These are phyloP conservation scores for Castanea mollissima DNA, from an alignment of 306 rosid genomes.

Conservation along the genomic window DNA sequence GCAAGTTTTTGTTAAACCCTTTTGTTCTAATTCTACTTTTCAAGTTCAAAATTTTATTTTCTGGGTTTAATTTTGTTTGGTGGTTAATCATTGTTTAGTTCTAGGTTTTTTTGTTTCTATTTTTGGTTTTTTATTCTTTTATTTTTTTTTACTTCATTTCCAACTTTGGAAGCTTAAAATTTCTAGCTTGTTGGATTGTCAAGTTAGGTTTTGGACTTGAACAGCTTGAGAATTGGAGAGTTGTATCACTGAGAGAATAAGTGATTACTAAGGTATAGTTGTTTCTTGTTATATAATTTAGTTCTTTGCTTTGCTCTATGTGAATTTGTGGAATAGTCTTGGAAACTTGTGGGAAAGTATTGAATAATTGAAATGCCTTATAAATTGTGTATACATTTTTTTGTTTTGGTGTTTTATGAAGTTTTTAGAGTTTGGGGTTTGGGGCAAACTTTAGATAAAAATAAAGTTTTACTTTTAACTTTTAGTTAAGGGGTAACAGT, in stretches of 20 bases:
- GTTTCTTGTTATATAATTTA: neutral
- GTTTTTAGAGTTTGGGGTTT: neutral
- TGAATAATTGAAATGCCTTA: neutral
- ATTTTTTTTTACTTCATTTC: neutral
- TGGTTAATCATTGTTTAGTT: conserved; percentile 30
- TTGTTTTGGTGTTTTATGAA: neutral
- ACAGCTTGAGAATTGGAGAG: too few relatives aligned
- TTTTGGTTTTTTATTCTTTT: neutral
- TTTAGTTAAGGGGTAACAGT: neutral
- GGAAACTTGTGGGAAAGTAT: neutral
- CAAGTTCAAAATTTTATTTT: conserved; percentile 1
- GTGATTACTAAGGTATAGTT: conserved; percentile 7
- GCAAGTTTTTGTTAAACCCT: conserved; percentile 9
- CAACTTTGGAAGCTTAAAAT: neutral
- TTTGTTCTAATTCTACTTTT: conserved; percentile 13
- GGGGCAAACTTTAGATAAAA: too few relatives aligned
- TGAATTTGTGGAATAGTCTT: neutral
- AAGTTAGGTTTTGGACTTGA: too few relatives aligned
- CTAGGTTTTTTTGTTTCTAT: conserved; percentile 19
- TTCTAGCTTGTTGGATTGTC: neutral
- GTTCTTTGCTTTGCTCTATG: neutral
- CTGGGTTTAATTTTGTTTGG: conserved; percentile 1
- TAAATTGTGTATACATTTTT: neutral
- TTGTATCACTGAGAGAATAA: neutral
- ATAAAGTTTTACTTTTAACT: too few relatives aligned